phyloP scores from a whole-genome alignment of 331 rosid species.

The Pyrus hybrid region DNA sequence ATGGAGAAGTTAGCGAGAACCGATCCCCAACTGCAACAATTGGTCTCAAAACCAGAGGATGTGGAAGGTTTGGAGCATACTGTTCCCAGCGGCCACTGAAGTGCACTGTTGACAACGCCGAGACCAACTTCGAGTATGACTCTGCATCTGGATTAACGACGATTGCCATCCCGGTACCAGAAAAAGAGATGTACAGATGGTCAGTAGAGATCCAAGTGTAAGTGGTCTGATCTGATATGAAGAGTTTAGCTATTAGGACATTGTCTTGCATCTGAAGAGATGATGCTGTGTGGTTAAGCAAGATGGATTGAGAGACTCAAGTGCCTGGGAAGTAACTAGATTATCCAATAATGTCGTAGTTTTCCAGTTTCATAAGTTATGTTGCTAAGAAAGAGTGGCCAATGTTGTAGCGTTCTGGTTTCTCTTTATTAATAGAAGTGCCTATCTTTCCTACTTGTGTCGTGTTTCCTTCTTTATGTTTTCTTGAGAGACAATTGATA shows the following conservation, averaged over 20 bases:
- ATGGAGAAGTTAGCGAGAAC: conserved; percentile 38
- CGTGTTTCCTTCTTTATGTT: neutral
- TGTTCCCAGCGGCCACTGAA: conserved; percentile 56
- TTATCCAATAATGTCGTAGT: neutral
- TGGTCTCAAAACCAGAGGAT: conserved; percentile 54
- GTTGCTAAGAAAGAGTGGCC: neutral
- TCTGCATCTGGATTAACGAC: conserved; percentile 46
- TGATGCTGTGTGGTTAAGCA: neutral
- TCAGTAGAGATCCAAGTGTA: conserved; percentile 56
- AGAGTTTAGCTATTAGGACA: neutral
- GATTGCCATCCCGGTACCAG: conserved; percentile 46
- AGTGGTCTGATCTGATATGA: conserved; percentile 2
- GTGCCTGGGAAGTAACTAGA: neutral
- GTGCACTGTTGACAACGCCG: conserved; percentile 44
- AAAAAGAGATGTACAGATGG: conserved; percentile 69
- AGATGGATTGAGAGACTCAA: neutral
- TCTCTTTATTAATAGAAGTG: neutral
- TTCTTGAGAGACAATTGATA: neutral
- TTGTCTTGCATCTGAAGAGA: neutral
- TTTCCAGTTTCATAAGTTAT: neutral
- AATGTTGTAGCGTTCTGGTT: neutral
- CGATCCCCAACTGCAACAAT: conserved; percentile 35
- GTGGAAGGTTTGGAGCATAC: conserved; percentile 73
- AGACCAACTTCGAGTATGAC: conserved; percentile 43
- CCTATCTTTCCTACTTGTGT: neutral